Percentiles rank a stretch among this genome's conserved stretches.
Evolutionary conservation across 495 filamentous ascomycete species (phyloP).

Genomic region (Aspergillus diversus): DNA sequence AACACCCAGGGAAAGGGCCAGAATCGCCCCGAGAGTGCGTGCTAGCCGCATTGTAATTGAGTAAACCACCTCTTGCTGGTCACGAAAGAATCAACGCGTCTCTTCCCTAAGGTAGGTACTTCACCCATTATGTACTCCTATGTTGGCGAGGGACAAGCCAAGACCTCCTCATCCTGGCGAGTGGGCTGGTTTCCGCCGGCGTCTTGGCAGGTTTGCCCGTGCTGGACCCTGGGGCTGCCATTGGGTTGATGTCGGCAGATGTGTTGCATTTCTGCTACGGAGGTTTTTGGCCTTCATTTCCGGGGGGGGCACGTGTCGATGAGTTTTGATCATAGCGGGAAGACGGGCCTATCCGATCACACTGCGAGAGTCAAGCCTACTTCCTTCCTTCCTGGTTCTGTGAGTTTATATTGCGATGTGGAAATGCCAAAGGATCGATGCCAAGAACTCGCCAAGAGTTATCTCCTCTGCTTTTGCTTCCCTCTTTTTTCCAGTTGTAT

Average conservation of each 20-base stretch:
- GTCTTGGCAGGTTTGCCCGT: neutral
- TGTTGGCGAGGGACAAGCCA: neutral
- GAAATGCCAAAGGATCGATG: no score
- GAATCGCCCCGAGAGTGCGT: neutral
- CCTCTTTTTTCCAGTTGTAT: no score
- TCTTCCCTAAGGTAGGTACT: neutral
- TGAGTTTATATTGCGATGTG: no score
- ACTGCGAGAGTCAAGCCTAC: no score
- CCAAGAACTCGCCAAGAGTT: no score
- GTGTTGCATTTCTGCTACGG: no score
- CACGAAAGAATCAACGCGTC: neutral
- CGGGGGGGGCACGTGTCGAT: no score
- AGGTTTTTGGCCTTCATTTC: no score
- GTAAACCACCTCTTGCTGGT: neutral
- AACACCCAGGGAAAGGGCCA: neutral
- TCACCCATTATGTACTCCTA: neutral
- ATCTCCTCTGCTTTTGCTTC: no score
- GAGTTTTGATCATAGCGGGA: no score
- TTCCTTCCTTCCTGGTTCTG: no score
- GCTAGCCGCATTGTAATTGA: neutral
- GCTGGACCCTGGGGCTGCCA: neutral
- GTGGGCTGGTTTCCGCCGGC: neutral
- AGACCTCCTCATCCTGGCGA: neutral
- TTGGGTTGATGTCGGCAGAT: neutral
- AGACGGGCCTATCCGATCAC: no score